Conservation (phyloP, 176 grass and related monocot genomes). For the Elymus sibiricus region DNA sequence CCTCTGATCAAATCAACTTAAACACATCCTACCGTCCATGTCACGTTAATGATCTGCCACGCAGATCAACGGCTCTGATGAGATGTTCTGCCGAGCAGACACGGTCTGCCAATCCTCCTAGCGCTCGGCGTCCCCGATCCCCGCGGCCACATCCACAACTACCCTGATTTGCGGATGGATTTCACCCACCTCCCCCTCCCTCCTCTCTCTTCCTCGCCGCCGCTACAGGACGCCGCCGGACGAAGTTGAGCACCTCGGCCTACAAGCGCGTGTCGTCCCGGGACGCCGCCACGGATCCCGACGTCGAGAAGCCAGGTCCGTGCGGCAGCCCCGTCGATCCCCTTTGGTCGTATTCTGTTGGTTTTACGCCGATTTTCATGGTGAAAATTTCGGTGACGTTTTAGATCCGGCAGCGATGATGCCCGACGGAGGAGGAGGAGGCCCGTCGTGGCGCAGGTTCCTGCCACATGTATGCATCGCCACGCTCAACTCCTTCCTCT, state of each 20-base stretch:
- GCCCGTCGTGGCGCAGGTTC: conserved; percentile 72
- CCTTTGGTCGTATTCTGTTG: not conserved
- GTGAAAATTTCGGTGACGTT: not conserved
- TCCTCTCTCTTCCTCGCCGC: no score
- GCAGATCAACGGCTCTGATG: no score
- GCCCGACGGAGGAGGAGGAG: conserved; percentile 19
- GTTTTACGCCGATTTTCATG: not conserved
- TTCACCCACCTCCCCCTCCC: no score
- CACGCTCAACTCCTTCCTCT: conserved; percentile 87
- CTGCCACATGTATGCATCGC: conserved; percentile 90
- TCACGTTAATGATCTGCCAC: no score
- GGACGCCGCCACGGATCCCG: conserved; percentile 55
- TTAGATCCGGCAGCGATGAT: conserved; percentile 14
- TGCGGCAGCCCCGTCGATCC: not conserved
- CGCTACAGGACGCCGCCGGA: no score
- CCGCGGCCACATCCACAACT: no score
- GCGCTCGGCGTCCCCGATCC: no score
- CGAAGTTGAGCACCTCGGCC: conserved; percentile 66
- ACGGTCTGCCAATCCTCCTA: no score
- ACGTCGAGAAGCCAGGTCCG: conserved; percentile 58
- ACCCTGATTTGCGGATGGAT: no score
- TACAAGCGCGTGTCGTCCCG: conserved; percentile 89
- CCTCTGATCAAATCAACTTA: no score
- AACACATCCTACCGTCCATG: no score
- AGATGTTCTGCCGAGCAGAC: no score